Conservation (phyloP, 805 yeast genomes). For the Cyberlindnera japonica region DNA sequence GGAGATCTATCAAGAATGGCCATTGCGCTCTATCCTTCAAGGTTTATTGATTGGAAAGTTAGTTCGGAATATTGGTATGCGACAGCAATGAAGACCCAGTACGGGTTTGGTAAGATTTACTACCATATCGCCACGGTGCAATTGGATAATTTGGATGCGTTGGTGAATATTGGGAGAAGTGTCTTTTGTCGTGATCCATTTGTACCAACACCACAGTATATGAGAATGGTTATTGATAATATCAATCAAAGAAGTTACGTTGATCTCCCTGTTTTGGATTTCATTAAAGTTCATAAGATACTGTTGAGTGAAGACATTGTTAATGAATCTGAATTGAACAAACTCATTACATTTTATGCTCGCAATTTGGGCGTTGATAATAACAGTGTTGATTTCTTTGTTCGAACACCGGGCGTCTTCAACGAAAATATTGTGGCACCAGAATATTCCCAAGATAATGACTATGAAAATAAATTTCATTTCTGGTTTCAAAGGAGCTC, state of each 20-base stretch:
- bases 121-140: slow-evolving; percentile 88
- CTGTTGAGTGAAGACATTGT: slow-evolving; percentile 22
- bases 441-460: slow-evolving; percentile 20
- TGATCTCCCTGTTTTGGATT: slow-evolving; percentile 32
- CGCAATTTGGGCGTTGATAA: slow-evolving; percentile 65
- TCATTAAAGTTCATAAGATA: slow-evolving; percentile 28
- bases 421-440: slow-evolving; percentile 14
- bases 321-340: slow-evolving; percentile 41
- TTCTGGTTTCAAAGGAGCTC: slow-evolving; percentile 79
- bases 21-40: slow-evolving; percentile 74
- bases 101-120: slow-evolving; percentile 81
- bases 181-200: slow-evolving; percentile 80
- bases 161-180: slow-evolving; percentile 74
- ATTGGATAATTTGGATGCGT: slow-evolving; percentile 63
- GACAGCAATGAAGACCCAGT: slow-evolving; percentile 65
- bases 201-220: slow-evolving; percentile 76
- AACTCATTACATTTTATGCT: slow-evolving; percentile 61
- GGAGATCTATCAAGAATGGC: slow-evolving; percentile 89
- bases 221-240: slow-evolving; percentile 74
- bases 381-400: slow-evolving; percentile 58
- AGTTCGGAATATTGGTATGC: slow-evolving; percentile 83
- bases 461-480: slow-evolving; percentile 36
- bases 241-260: slow-evolving; percentile 54
- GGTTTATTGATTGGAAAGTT: slow-evolving; percentile 81
- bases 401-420: slow-evolving; percentile 12